phyloP scores from a whole-genome alignment of 345 rosid species.

The Eucalyptus rudis region DNA sequence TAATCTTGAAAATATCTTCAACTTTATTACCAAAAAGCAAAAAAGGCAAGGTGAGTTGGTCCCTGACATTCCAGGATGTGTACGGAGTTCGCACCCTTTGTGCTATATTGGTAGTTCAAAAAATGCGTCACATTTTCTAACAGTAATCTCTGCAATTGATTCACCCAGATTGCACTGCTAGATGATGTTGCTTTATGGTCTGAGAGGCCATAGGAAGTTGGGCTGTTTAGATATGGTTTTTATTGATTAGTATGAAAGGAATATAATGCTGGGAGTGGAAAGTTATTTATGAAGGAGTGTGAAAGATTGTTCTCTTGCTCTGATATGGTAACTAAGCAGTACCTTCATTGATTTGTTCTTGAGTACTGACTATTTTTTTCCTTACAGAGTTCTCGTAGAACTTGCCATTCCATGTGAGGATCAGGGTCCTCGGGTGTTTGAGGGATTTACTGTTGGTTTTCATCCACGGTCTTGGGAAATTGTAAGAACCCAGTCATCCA shows the following conservation, averaged over 20 bases:
- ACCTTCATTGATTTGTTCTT: background rate
- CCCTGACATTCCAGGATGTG: background rate
- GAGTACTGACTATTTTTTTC: background rate
- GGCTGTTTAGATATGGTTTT: background rate
- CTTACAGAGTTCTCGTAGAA: constrained; percentile 51
- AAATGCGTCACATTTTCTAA: background rate
- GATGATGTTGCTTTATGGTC: background rate
- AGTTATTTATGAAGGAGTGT: background rate
- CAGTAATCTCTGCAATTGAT: background rate
- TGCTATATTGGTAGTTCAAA: background rate
- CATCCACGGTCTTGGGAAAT: constrained; percentile 95
- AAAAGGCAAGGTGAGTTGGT: background rate
- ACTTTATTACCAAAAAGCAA: background rate
- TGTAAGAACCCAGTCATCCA: constrained; percentile 25
- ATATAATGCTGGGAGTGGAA: background rate
- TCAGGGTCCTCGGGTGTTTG: constrained; percentile 66
- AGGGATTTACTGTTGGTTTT: constrained; percentile 92
- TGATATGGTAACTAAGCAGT: background rate
- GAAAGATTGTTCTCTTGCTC: background rate
- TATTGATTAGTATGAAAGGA: background rate
- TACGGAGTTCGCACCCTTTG: background rate
- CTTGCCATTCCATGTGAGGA: constrained; percentile 83
- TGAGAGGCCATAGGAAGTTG: background rate
- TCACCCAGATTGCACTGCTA: background rate
- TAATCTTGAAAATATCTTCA: background rate